Base-by-base conservation (phyloP, 169 alveolate genomes). In the Theileria parva region DNA sequence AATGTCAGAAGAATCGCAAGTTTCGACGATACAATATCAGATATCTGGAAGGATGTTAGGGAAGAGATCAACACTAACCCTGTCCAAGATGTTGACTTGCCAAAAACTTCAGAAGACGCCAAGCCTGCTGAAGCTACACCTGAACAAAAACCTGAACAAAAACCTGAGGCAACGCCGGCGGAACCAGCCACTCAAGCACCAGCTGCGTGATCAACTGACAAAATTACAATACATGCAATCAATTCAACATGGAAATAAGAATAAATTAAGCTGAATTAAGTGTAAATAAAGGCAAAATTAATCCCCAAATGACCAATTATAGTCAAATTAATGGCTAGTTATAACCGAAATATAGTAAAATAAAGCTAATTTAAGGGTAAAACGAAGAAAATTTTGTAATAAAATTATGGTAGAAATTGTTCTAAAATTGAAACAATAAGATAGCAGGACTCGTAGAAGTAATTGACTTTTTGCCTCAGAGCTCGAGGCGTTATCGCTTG, bases 381-480 rank as follows among this genome's bases (percentile, higher is more conserved):
- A 44, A 44, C 8, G 53, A 44, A 44, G 17, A 44, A 21, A 23
- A 55, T 25, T n/a, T 11, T 23, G 34, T 6, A 1, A 72, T 28
- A 4, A 23, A 12, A n/a, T 15, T 61, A 30, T 63, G 50, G 25
- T 17, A 70, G 72, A 64, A 77, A 77, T 55, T 48, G 25, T 80
- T 84, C 90, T 11, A 84, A 32, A 0, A 84, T 71, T 3, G 90
- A 64, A 12, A 85, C 48, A 3, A 84, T 59, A 25, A 84, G 74
- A 69, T 84, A 84, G 50, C 86, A 77, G 53, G 90, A 25, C 61
- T 84, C 90, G 48, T 84, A 84, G 73, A 84, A 78, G 7, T 80
- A 75, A 74, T 84, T 84, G 53, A 84, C 90, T 48, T 77, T 75
- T 15, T 74, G 72, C 65, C 90, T 28, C 51, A 84, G 57, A 9